Evolutionary conservation across 2,329 filamentous ascomycete species (phyloP), one percentile per base, ranked within the genome.

Genomic region (Diplocarpon rosae): DNA sequence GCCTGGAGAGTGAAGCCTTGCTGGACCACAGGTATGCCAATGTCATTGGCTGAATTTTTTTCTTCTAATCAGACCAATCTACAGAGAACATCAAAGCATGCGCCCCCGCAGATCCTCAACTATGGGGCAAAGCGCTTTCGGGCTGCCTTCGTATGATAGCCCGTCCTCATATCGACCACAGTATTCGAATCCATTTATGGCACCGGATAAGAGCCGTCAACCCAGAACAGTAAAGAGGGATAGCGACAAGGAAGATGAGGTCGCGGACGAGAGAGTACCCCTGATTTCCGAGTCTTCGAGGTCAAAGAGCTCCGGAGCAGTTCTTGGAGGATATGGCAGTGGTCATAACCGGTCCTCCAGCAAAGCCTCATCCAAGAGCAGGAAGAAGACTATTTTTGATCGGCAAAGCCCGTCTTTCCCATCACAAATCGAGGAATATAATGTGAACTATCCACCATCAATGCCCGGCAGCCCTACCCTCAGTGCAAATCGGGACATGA

Each of bases 1-100:
- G 90, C 63, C 69, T 96, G 51, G 90, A 95, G 54, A 95, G 88
- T 62, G 83, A 94, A 60, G 81, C 78, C 7, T 68, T 96, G 54
- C 69, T 96, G 14, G 90, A 96, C 64, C 90, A 96, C 64, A 77
- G 87, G 79, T 84, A 66, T 50, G 66, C 51, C 38, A 14, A 20
- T 13, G 27, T 15, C 12, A 45, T 14, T 14, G 55, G 41, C 14
- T 15, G 32, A 16, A 10, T 39, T n/a, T 40, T 24, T 7, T 24
- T 24, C 7, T 24, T 24, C 20, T 24, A 24, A 24, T 24, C 7
- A 7, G 4, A 24, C 3, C 20, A 4, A 24, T 34, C 10, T 28
- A 29, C 41, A 63, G 65, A 46, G 63, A 65, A 6, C 65, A 66
- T 34, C 56, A 59, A 37, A 66, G 67, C 50, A 72, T 85, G 66